Percentiles rank a stretch among this genome's conserved stretches.
These are phyloP conservation scores for Exophiala sp. DNA, from an alignment of 2,329 filamentous ascomycete species.

Conservation along the genomic window DNA sequence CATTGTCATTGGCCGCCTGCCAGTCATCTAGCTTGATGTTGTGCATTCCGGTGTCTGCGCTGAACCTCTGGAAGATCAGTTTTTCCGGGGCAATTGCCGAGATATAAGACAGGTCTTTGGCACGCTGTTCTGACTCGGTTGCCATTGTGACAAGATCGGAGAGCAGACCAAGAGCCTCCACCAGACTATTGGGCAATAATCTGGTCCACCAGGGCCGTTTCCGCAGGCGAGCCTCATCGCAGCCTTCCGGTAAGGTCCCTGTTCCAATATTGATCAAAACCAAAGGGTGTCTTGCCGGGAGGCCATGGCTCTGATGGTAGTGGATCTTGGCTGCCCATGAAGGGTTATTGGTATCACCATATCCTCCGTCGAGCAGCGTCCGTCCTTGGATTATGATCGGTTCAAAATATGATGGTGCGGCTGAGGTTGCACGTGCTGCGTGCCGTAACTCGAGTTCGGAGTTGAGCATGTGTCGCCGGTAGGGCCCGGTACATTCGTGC, in stretches of 20 bases:
- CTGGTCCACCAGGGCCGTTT: constrained; percentile 21
- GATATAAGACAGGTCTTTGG: constrained; percentile 14
- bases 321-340: constrained; percentile 23
- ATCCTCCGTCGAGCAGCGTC: constrained; percentile 22
- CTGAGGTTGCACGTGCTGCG: constrained; percentile 25
- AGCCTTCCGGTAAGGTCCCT: constrained; percentile 12
- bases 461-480: constrained; percentile 13
- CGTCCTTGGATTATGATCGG: constrained; percentile 19
- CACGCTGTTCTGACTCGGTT: constrained; percentile 22
- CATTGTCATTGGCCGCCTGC: constrained; percentile 9
- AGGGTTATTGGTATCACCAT: constrained; percentile 25
- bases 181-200: constrained; percentile 19
- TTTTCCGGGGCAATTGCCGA: constrained; percentile 16
- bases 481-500: constrained; percentile 21
- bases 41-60: constrained; percentile 25
- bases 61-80: constrained; percentile 23
- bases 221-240: constrained; percentile 1
- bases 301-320: constrained; percentile 18
- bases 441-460: constrained; percentile 20
- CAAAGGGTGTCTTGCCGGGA: constrained; percentile 12
- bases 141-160: constrained; percentile 24
- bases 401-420: constrained; percentile 25
- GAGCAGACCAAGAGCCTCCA: constrained; percentile 17
- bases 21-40: constrained; percentile 24
- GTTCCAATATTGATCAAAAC: constrained; percentile 26